These are phyloP conservation scores for Sphaceloma murrayae DNA, from an alignment of 2,329 filamentous ascomycete genomes.

Conservation along the genomic window DNA sequence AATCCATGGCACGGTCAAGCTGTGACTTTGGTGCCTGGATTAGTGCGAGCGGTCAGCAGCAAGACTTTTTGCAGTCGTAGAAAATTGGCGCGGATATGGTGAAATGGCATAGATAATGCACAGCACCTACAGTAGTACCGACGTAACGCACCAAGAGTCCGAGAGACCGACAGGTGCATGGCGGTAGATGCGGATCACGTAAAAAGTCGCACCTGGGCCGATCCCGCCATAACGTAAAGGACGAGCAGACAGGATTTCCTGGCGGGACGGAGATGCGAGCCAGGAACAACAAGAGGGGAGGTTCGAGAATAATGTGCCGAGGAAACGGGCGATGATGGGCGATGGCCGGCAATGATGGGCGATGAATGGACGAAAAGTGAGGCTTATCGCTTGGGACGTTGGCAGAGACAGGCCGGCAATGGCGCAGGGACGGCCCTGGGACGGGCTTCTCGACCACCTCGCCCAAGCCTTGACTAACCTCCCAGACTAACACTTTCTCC, in stretches of 20 bases:
- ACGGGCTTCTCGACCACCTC: too few relatives aligned
- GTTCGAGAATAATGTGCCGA: constrained; percentile 3
- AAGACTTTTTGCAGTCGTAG: neutral
- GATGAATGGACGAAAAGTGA: neutral
- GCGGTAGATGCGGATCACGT: constrained; percentile 10
- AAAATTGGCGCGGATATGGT: constrained; percentile 1
- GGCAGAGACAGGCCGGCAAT: neutral
- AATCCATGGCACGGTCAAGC: too few relatives aligned
- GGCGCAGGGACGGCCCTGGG: too few relatives aligned
- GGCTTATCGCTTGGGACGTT: constrained; percentile 4
- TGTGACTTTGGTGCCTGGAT: too few relatives aligned
- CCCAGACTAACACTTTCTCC: constrained; percentile 4
- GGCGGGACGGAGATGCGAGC: too few relatives aligned
- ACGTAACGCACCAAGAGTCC: constrained; percentile 8
- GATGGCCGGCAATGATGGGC: too few relatives aligned
- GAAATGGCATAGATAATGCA: constrained; percentile 6
- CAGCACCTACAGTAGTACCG: constrained; percentile 9
- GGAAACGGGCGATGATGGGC: too few relatives aligned
- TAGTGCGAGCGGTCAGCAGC: too few relatives aligned
- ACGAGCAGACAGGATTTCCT: neutral
- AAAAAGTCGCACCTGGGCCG: constrained; percentile 3
- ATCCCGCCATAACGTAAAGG: constrained; percentile 12
- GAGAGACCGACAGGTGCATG: neutral
- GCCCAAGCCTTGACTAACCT: constrained; percentile 6
- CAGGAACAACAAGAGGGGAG: too few relatives aligned